Conservation (phyloP, 306 rosid genomes). For the Vigna reflexopilosa region DNA sequence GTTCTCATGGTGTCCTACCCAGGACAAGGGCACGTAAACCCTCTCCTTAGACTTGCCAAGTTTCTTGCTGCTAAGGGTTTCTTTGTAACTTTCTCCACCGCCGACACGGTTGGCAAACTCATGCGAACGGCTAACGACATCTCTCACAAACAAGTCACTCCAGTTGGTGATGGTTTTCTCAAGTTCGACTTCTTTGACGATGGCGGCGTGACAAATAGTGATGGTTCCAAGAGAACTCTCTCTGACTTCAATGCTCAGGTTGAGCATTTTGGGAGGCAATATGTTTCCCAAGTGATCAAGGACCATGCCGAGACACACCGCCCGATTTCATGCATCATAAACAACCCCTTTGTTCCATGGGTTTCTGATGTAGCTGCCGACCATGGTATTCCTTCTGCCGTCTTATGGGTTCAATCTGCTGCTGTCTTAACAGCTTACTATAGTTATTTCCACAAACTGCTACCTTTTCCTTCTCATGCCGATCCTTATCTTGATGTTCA, state of each 20-base stretch:
- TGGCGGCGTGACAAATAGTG: conserved; percentile 46
- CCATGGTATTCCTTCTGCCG: conserved; percentile 53
- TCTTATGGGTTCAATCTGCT: conserved; percentile 72
- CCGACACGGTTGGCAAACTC: conserved; percentile 49
- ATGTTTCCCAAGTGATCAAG: conserved; percentile 44
- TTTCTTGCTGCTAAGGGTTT: conserved; percentile 70
- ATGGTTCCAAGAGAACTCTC: conserved; percentile 38
- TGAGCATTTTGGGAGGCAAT: conserved; percentile 46
- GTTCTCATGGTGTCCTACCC: conserved; percentile 66
- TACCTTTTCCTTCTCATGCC: conserved; percentile 56
- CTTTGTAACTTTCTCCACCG: conserved; percentile 59
- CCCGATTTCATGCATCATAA: conserved; percentile 64
- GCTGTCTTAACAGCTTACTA: conserved; percentile 68
- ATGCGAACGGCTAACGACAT: conserved; percentile 55
- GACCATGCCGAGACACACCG: conserved; percentile 42
- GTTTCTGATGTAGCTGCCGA: conserved; percentile 60
- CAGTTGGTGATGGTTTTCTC: conserved; percentile 62
- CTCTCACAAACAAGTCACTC: conserved; percentile 38
- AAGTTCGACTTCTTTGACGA: conserved; percentile 68
- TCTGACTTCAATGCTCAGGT: conserved; percentile 35
- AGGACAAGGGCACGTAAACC: conserved; percentile 85
- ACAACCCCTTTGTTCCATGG: conserved; percentile 78
- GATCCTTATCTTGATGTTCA: conserved; percentile 58
- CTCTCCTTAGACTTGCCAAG: conserved; percentile 69
- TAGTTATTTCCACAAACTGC: conserved; percentile 53